Conservation (phyloP, 2,329 filamentous ascomycete genomes). For the Tolypocladium guangdongense region DNA sequence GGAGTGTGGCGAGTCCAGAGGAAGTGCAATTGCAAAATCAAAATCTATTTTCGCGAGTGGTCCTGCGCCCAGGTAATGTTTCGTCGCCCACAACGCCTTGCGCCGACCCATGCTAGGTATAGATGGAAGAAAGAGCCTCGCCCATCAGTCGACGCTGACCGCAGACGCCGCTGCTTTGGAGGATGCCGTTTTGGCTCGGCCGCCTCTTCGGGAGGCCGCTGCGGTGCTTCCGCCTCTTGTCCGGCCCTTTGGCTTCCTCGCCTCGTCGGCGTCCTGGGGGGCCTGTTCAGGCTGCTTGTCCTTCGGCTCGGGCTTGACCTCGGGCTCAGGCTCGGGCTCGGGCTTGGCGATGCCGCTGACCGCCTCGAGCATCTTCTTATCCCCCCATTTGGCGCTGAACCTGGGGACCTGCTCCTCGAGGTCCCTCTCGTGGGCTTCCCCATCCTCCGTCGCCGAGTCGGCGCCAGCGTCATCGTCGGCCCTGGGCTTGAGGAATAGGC, state of each 20-base stretch:
- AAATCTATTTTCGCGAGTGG: not conserved
- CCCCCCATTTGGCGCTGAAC: slow-evolving; percentile 31
- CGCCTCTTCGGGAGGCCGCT: slow-evolving; percentile 15
- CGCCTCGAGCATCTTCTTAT: slow-evolving; percentile 32
- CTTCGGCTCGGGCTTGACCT: slow-evolving; percentile 17
- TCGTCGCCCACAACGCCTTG: not conserved
- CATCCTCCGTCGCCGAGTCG: not conserved
- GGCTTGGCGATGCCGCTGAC: slow-evolving; percentile 32
- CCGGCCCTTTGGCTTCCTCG: slow-evolving; percentile 15
- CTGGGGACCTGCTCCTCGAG: slow-evolving; percentile 27
- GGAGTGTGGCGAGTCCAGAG: not conserved
- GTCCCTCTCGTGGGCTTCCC: slow-evolving; percentile 3
- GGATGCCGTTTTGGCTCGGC: slow-evolving; percentile 12
- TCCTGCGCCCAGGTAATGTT: not conserved
- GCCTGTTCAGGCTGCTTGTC: slow-evolving; percentile 6
- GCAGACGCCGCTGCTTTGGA: slow-evolving; percentile 6
- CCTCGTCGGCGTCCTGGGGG: slow-evolving; percentile 12
- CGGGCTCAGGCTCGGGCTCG: slow-evolving; percentile 12
- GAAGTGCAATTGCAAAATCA: not conserved
- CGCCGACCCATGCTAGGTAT: slow-evolving; percentile 2
- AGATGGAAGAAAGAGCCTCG: not conserved
- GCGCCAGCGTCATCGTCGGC: slow-evolving; percentile 5
- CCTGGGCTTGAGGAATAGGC: slow-evolving; percentile 38
- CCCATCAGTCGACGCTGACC: slow-evolving; percentile 4
- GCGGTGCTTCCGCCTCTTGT: slow-evolving; percentile 13